Evolutionary conservation across 2,329 filamentous ascomycete species (phyloP).

Genomic region (Cordyceps cicadae): DNA sequence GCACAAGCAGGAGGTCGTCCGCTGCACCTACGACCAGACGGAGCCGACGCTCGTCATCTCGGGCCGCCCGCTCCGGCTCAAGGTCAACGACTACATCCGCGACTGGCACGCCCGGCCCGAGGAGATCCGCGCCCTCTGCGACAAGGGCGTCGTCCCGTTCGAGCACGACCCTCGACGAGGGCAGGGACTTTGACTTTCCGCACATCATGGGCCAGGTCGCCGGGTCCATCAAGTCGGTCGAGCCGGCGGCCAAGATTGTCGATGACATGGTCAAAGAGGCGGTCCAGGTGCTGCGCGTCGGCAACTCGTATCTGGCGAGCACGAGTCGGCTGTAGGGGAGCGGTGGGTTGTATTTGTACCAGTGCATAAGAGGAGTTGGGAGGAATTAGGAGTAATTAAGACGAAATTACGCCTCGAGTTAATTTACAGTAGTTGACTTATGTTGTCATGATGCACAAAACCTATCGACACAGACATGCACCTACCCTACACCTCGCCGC

Average conservation of each 20-base stretch:
- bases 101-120: conserved; percentile 71
- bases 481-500: too few species aligned
- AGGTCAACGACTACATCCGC: conserved; percentile 74
- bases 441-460: too few species aligned
- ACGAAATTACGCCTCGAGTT: too few species aligned
- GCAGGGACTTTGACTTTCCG: conserved; percentile 74
- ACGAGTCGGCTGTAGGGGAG: conserved; percentile 29
- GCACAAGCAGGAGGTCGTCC: conserved; percentile 79
- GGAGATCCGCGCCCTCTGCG: conserved; percentile 67
- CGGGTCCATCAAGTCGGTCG: conserved; percentile 64
- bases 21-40: conserved; percentile 72
- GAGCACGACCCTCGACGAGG: conserved; percentile 73
- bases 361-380: too few species aligned
- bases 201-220: conserved; percentile 94
- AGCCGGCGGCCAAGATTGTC: conserved; percentile 79
- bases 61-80: conserved; percentile 72
- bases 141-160: conserved; percentile 70
- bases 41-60: conserved; percentile 73
- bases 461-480: too few species aligned
- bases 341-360: background rate
- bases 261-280: conserved; percentile 80
- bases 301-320: conserved; percentile 49
- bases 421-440: too few species aligned
- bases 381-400: too few species aligned
- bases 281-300: conserved; percentile 55